Base-by-base conservation (phyloP, 768 basidiomycete species). In the Rhodocollybia butyracea region DNA sequence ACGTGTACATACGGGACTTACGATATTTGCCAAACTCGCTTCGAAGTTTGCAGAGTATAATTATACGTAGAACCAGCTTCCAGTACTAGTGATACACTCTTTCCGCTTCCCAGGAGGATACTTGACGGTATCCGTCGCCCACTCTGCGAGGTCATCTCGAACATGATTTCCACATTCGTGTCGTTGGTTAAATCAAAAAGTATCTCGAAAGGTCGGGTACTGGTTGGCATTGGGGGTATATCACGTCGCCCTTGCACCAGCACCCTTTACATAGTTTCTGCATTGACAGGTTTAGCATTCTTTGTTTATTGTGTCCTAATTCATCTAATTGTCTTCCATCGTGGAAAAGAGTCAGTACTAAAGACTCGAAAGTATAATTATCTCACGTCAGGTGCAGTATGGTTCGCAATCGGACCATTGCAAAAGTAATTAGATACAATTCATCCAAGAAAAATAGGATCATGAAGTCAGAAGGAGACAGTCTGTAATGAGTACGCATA, bases 171-270 rank as follows among this genome's bases (percentile, higher is more conserved):
- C 22, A 15, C 31, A 30, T 21, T 22, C 13, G 75, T 78, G 63
- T 82, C 75, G 68, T 83, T 84, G 34, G 65, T 63, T 58, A 83
- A 65, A 57, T 81, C 79, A 61, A 83, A 71, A 34, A 80, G 58
- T 41, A 83, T 74, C 63, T 83, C 81, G 68, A 78, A 83, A 38
- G 80, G 73, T 27, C 70, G 57, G n/a, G 79, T 81, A 62, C 73
- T 76, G 36, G 78, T 77, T 43, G 78, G 79, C 73, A 78, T 76
- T 19, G 32, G 12, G 36, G 6, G 12, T 3, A 15, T 10, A 38
- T 51, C 34, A 26, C 26, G 39, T 29, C 6, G 22, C 5, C 40
- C 11, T 26, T 36, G 12, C 22, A 15, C 21, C n/a, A 10, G n/a
- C 13, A 12, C 34, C 38, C 34, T 38, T n/a, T 50, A 32, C 24